These are phyloP conservation scores for Xylaria sp. DNA, from an alignment of 2,329 filamentous ascomycete genomes.

Conservation along the genomic window DNA sequence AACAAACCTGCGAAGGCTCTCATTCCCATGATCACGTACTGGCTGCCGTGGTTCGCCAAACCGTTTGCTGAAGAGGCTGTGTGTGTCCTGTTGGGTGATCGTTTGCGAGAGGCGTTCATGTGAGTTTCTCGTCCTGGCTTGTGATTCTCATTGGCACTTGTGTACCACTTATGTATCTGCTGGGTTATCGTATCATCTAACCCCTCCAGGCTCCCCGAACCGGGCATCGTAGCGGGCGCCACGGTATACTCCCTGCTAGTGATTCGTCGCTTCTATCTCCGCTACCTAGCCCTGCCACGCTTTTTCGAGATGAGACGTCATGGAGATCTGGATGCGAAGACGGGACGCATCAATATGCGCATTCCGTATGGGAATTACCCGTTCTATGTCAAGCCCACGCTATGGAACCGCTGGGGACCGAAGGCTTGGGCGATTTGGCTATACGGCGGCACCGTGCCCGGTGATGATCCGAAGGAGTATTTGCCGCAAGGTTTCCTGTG, in stretches of 20 bases:
- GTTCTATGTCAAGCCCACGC: slow-evolving; percentile 70
- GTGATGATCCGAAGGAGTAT: slow-evolving; percentile 54
- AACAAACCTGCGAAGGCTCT: slow-evolving; percentile 67
- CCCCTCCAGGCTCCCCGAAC: slow-evolving; percentile 55
- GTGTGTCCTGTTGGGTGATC: slow-evolving; percentile 71
- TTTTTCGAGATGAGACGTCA: slow-evolving; percentile 54
- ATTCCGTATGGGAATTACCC: slow-evolving; percentile 69
- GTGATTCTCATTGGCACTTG: background rate
- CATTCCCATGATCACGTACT: slow-evolving; percentile 68
- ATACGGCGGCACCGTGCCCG: slow-evolving; percentile 59
- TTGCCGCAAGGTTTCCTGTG: slow-evolving; percentile 64
- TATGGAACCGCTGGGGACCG: slow-evolving; percentile 72
- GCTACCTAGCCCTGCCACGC: slow-evolving; percentile 71
- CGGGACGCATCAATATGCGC: slow-evolving; percentile 62
- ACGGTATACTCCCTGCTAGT: slow-evolving; percentile 61
- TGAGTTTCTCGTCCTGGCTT: slow-evolving; percentile 50
- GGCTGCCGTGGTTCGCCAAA: slow-evolving; percentile 59
- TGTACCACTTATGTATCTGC: background rate
- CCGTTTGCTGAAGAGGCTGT: slow-evolving; percentile 63
- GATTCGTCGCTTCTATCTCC: slow-evolving; percentile 65
- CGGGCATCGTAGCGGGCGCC: slow-evolving; percentile 51
- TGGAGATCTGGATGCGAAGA: slow-evolving; percentile 61
- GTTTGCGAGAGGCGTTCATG: slow-evolving; percentile 73
- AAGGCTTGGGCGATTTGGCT: slow-evolving; percentile 60
- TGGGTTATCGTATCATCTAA: background rate